Conservation (phyloP, 495 filamentous ascomycete genomes). For the Cercophora scortea region DNA sequence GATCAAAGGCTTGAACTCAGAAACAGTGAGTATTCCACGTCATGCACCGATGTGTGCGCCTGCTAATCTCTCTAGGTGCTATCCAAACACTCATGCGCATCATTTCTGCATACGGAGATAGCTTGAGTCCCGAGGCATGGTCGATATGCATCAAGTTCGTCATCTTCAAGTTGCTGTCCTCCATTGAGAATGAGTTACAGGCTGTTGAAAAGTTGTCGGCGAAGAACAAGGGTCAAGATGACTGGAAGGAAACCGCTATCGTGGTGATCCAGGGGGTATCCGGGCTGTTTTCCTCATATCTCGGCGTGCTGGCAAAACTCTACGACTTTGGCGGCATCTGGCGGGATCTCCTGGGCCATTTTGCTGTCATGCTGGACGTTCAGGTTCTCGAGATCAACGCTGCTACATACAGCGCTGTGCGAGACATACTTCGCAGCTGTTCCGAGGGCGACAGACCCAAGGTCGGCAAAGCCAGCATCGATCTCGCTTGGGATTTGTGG, state of each 20-base stretch:
- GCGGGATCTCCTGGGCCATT: slow-evolving; percentile 59
- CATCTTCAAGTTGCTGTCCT: slow-evolving; percentile 64
- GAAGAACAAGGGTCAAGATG: slow-evolving; percentile 33
- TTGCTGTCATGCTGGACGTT: slow-evolving; percentile 51
- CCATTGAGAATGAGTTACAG: slow-evolving; percentile 41
- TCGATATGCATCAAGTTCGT: slow-evolving; percentile 72
- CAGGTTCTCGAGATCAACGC: slow-evolving; percentile 61
- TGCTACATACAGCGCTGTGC: slow-evolving; percentile 60
- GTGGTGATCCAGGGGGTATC: slow-evolving; percentile 64
- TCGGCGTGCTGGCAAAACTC: slow-evolving; percentile 51
- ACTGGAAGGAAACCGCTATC: slow-evolving; percentile 73
- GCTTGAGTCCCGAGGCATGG: slow-evolving; percentile 73
- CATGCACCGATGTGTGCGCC: not conserved
- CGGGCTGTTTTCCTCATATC: slow-evolving; percentile 58
- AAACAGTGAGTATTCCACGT: slow-evolving; percentile 52
- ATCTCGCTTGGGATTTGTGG: slow-evolving; percentile 69
- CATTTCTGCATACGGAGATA: slow-evolving; percentile 82
- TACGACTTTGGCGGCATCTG: slow-evolving; percentile 55
- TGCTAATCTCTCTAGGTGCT: slow-evolving; percentile 42
- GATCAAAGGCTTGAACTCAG: slow-evolving; percentile 78
- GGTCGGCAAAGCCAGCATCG: slow-evolving; percentile 50
- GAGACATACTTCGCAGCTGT: slow-evolving; percentile 54
- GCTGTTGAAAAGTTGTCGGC: slow-evolving; percentile 15
- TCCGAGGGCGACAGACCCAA: slow-evolving; percentile 37
- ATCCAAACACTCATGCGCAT: slow-evolving; percentile 87